Percentiles rank a stretch among this genome's conserved stretches.
Evolutionary conservation across 257 asterid species (phyloP).

Genomic region (Cruciata laevipes): DNA sequence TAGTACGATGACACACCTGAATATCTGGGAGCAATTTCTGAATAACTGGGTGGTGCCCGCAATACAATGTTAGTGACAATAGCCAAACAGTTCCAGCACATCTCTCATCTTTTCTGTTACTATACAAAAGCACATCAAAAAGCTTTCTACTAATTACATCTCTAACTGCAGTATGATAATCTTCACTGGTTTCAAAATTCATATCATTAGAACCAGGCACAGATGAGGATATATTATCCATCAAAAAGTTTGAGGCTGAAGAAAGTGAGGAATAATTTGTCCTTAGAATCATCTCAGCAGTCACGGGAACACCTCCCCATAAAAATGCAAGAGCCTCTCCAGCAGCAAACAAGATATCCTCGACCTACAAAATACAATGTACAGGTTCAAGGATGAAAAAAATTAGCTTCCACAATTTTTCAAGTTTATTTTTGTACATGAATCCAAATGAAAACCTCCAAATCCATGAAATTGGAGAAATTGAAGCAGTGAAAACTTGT

Average conservation of each 20-base stretch:
- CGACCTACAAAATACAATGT: conserved; percentile 49
- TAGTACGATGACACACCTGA: conserved; percentile 54
- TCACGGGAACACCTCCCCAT: conserved; percentile 98
- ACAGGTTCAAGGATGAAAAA: neutral
- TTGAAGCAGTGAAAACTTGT: conserved; percentile 1
- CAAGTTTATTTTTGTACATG: conserved; percentile 3
- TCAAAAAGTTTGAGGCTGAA: conserved; percentile 75
- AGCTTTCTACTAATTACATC: conserved; percentile 80
- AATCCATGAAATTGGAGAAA: conserved; percentile 2
- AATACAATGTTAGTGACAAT: conserved; percentile 78
- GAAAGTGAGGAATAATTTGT: conserved; percentile 92
- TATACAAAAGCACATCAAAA: conserved; percentile 79
- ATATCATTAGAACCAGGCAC: conserved; percentile 29
- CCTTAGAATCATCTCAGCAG: conserved; percentile 69
- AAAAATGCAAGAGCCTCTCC: conserved; percentile 96
- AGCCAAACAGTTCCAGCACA: conserved; percentile 99
- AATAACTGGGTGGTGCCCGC: conserved; percentile 70
- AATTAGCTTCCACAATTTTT: conserved; percentile 4
- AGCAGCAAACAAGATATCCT: conserved; percentile 93
- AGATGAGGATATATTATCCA: conserved; percentile 71
- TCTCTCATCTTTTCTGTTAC: conserved; percentile 94
- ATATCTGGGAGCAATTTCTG: conserved; percentile 94
- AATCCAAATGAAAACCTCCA: conserved; percentile 9
- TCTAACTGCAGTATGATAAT: conserved; percentile 60
- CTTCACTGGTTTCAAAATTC: conserved; percentile 49